Evolutionary conservation across 805 yeast genomes (phyloP), one percentile per base, ranked within the genome.

Genomic region (Saturnispora quitensis): DNA sequence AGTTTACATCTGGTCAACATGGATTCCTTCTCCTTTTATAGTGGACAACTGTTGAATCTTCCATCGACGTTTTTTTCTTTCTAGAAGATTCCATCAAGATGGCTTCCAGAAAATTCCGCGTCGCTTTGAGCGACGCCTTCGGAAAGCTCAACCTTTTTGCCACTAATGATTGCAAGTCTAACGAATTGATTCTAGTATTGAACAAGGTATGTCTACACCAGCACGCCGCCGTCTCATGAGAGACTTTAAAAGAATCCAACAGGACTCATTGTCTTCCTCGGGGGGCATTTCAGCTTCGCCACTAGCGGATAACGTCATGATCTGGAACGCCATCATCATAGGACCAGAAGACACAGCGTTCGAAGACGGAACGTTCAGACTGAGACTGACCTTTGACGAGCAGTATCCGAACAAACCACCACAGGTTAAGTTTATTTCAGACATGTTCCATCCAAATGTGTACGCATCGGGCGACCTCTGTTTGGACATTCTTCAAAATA

Each of bases 191-290:
- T 13, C 28, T 5, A n/a, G 5, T 33, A 4, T 12, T 1, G 9
- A 38, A n/a, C 6, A 15, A 48, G 63, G 28, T 40, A 91, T 91
- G 99, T 90, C 98, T 7, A 93, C 99, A 7, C 93, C 97, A 15
- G 99, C 99, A n/a, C 82, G 96, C 68, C 86, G 97, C 81, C 82
- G 99, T 73, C 81, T 93, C 62, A 93, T 93, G 98, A 86, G 99
- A 69, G 99, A 93, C 71, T 89, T 93, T 71, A 90, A 89, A 84
- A 84, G 98, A 61, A 90, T 93, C 84, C 97, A 93, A 69, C 93
- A 86, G 72, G 99, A 93, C 68, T 93, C 98, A 12, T 46, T 51
- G 10, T 49, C 53, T 12, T 53, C 58, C 4, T 97, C 99, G 24
- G 93, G 95, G 33, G 99, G 99, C 15, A 96, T 93, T 10, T 87